Base-by-base conservation (phyloP, 345 rosid species). In the Gossypium turneri region DNA sequence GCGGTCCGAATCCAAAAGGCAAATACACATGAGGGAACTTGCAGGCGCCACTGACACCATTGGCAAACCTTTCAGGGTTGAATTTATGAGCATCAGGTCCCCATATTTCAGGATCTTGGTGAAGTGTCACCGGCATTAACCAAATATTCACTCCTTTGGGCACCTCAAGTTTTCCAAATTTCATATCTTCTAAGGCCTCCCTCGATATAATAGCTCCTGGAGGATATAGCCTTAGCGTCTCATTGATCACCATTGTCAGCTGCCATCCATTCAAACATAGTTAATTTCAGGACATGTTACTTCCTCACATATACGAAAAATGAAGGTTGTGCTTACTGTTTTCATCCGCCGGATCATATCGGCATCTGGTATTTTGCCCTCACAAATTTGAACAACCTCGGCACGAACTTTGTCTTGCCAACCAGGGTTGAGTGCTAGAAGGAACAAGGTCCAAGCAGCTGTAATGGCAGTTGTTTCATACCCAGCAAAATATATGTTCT, bases 361-460 rank as follows among this genome's bases (percentile, higher is more conserved):
- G 4, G 58, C 43, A 25, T 51, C 57, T 0, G 73, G 73, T 22
- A 69, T 9, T 13, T 69, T 29, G 12, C 22, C 59, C 34, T 59
- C 73, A 50, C 58, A 47, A 3, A 69, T 53, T 27, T 50, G 34
- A 59, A 59, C 34, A 59, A 59, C 63, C 63, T 59, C 63, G 2
- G 63, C 63, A 59, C 63, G 63, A 53, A 69, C 73, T 27, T 53
- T 51, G 57, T 51, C 57, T 69, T 69, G 73, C 73, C 73, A 69
- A 13, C 25, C 45, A 3, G 73, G 59, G 57, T 51, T 45, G 43
- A 52, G 22, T 8, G 72, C 72, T 7, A 68, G 72, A 2, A 77
- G 73, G 77, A 82, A 38, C 67, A 80, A 43, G 16, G 62, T 29
- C 85, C 83, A 75, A 19, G 81, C 51, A 3, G 83, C 83, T 4